Conservation (phyloP, 1,139 yeast genomes). For the Pichia sp. region DNA sequence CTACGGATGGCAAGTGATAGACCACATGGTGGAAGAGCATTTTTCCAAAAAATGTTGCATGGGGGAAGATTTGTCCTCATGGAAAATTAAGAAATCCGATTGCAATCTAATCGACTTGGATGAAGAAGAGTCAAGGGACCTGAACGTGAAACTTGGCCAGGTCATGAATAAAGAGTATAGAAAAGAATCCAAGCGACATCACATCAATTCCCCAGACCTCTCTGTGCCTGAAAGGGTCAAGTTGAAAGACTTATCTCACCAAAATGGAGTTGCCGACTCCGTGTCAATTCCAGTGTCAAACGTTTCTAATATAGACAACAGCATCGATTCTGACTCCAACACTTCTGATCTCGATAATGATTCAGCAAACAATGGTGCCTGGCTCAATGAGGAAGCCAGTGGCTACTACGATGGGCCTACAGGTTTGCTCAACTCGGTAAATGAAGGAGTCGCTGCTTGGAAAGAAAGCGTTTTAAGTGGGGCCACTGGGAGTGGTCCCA, state of each 20-base stretch:
- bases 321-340: background rate
- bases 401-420: slow-evolving; percentile 60
- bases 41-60: slow-evolving; percentile 37
- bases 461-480: slow-evolving; percentile 14
- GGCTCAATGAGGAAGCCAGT: slow-evolving; percentile 19
- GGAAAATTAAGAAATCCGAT: slow-evolving; percentile 18
- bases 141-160: slow-evolving; percentile 12
- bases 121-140: slow-evolving; percentile 11
- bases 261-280: background rate
- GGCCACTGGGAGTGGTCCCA: background rate
- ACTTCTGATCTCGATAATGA: slow-evolving; percentile 4
- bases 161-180: slow-evolving; percentile 17
- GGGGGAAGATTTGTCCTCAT: slow-evolving; percentile 25
- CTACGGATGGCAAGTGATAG: slow-evolving; percentile 92
- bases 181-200: slow-evolving; percentile 12
- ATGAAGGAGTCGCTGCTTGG: slow-evolving; percentile 25
- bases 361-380: slow-evolving; percentile 12
- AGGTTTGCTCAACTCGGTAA: slow-evolving; percentile 49
- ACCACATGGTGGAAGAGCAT: slow-evolving; percentile 69
- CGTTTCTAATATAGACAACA: background rate
- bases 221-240: background rate
- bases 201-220: background rate
- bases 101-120: slow-evolving; percentile 13
- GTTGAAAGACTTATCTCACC: background rate
- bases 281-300: background rate